Base-by-base conservation (phyloP, 202 grass and related monocot species). In the Zoysia matrella region DNA sequence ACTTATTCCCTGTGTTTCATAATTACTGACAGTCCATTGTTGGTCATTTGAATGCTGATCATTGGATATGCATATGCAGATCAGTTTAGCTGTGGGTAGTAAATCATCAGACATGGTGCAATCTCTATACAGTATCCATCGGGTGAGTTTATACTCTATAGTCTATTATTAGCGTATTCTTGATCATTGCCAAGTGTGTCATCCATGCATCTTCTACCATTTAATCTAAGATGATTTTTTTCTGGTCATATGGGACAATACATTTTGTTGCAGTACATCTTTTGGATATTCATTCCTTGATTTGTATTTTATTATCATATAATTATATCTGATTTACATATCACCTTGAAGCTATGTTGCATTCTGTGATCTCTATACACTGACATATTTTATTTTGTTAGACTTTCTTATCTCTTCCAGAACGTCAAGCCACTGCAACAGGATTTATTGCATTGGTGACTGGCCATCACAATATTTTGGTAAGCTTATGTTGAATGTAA, bases 361-460 rank as follows among this genome's bases (percentile, higher is more conserved):
- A 45, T 63, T 55, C 41, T 65, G 13, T 72, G 65, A 51, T 77
- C 57, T 51, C 43, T 77, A 13, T 77, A 22, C 1, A 72, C 60
- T 80, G 60, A 58, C 9, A 74, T 89, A 11, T 6, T 80, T 47
- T 67, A 14, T 69, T 82, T 82, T 80, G 85, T 83, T 73, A 94
- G 91, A 86, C 81, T 76, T 93, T 88, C 85, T 80, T 93, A 76
- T 90, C 91, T 86, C 91, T 93, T 88, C 85, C 91, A 18, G 78
- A 88, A 79, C 22, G 41, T 8, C 60, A 78, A 76, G 82, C 85
- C n/a, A 93, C 74, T 80, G 85, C 85, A 67, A 74, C 64, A 72
- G 91, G 91, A 80, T 90, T 90, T 56, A 67, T 93, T 83, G 88
- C 88, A 56, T 64, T 82, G 91, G 83, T 88, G 72, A 76, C 78